Conservation (phyloP, 2,329 filamentous ascomycete species). For the Ampelomyces quisqualis region DNA sequence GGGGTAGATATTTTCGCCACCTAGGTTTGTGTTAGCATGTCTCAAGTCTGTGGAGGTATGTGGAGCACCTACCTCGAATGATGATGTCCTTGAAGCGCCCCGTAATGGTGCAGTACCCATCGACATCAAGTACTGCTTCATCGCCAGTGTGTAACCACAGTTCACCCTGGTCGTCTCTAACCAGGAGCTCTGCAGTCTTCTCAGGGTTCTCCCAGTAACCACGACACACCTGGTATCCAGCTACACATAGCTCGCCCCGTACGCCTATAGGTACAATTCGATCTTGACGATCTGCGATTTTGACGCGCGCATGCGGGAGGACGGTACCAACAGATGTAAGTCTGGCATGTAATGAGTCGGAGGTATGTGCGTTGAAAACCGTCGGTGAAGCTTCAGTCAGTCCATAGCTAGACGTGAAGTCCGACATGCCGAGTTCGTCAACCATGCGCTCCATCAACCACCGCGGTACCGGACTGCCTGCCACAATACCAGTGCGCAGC, state of each 20-base stretch:
- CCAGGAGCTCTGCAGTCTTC: slow-evolving; percentile 72
- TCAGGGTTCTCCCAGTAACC: slow-evolving; percentile 67
- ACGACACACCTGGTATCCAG: slow-evolving; percentile 72
- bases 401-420: slow-evolving; percentile 61
- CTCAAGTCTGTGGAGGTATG: neutral
- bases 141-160: slow-evolving; percentile 45
- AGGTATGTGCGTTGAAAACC: slow-evolving; percentile 76
- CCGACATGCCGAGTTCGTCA: slow-evolving; percentile 70
- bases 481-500: slow-evolving; percentile 75
- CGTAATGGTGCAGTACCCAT: slow-evolving; percentile 68
- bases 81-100: slow-evolving; percentile 79
- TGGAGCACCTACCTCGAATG: slow-evolving; percentile 59
- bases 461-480: slow-evolving; percentile 73
- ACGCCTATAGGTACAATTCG: slow-evolving; percentile 66
- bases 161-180: slow-evolving; percentile 62
- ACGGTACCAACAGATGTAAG: slow-evolving; percentile 73
- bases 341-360: slow-evolving; percentile 66
- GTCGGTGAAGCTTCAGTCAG: slow-evolving; percentile 78
- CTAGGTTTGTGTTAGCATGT: slow-evolving; percentile 17
- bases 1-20: slow-evolving; percentile 56
- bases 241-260: slow-evolving; percentile 73
- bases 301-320: slow-evolving; percentile 71
- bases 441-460: slow-evolving; percentile 74
- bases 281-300: slow-evolving; percentile 71
- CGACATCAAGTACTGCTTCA: slow-evolving; percentile 43